Base-by-base conservation (phyloP, 2,329 filamentous ascomycete genomes). In the Colletotrichum viniferum region DNA sequence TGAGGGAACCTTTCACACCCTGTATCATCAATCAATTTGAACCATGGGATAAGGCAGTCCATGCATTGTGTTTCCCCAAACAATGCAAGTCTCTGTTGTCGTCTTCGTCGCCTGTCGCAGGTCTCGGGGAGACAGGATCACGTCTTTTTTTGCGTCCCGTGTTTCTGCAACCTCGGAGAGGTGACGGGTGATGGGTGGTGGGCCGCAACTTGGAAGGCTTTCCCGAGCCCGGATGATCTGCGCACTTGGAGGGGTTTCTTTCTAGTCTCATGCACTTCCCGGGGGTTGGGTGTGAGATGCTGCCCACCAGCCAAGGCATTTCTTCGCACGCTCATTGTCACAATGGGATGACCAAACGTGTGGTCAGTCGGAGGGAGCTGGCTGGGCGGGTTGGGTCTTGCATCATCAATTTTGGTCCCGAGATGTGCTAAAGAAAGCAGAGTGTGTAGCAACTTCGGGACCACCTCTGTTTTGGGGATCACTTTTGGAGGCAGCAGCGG, bases 211-310 rank as follows among this genome's bases (percentile, higher is more conserved):
- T 52, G 69, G 32, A 60, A 63, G 71, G 55, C 61, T 26, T 75
- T 55, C 62, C 73, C 62, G 73, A 30, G 34, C 38, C 62, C 43
- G 73, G 69, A 75, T 75, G 69, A 75, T 75, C 43, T 68, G 58
- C 69, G 62, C 55, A 43, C 63, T 68, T 73, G 8, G 38, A n/a
- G 38, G 43, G 43, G 43, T 21, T 21, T 69, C 62, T 72, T 56
- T 63, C 73, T 52, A 72, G 73, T 71, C 43, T 68, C 56, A 73
- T 75, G 73, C 73, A 61, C 30, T 32, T 56, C 16, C 43, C 16
- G 32, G 43, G 55, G 69, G 61, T 28, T 66, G n/a, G 24, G 55
- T n/a, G 55, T 38, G 36, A 71, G 68, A 74, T 21, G 24, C 58
- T 32, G 21, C 61, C 28, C 24, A 36, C 67, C 18, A 66, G 24